Conservation (phyloP, 164 flowering plant species). For the Chimonanthus salicifolius region DNA sequence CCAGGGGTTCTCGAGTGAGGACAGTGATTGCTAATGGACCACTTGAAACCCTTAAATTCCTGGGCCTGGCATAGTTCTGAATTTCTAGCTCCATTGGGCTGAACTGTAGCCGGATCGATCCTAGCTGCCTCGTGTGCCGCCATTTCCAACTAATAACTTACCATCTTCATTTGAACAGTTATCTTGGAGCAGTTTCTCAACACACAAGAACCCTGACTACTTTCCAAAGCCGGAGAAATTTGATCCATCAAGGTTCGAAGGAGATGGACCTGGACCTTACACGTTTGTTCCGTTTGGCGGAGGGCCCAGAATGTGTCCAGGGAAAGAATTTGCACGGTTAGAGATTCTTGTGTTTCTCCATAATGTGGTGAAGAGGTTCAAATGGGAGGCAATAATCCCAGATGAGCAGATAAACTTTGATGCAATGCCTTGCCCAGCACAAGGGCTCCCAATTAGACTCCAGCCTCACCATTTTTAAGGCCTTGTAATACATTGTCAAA, state of each 20-base stretch:
- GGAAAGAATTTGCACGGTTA: slow-evolving; percentile 6
- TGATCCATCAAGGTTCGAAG: slow-evolving; percentile 21
- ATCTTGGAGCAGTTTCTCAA: slow-evolving; percentile 16
- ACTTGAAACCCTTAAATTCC: neutral
- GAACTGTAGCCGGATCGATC: neutral
- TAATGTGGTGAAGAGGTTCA: slow-evolving; percentile 5
- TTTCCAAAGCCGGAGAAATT: slow-evolving; percentile 18
- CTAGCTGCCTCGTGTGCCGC: no score
- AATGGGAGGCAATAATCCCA: slow-evolving; percentile 3
- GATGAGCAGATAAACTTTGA: slow-evolving; percentile 3
- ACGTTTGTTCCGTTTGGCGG: slow-evolving; percentile 20
- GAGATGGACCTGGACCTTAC: slow-evolving; percentile 12
- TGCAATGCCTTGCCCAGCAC: neutral
- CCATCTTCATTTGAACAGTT: neutral
- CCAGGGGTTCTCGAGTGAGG: neutral
- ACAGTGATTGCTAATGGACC: neutral
- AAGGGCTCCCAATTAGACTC: slow-evolving; percentile 11
- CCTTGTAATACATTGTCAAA: neutral
- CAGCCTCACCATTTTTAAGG: neutral
- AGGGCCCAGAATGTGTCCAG: slow-evolving; percentile 14
- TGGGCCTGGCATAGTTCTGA: neutral
- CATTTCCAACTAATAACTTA: no score
- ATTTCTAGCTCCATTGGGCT: neutral
- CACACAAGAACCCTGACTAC: slow-evolving; percentile 16
- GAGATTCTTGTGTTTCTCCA: slow-evolving; percentile 12